Percentiles rank a stretch among this genome's conserved stretches.
Conservation (phyloP, 2,329 filamentous ascomycete genomes). For the Phoma sp. region DNA sequence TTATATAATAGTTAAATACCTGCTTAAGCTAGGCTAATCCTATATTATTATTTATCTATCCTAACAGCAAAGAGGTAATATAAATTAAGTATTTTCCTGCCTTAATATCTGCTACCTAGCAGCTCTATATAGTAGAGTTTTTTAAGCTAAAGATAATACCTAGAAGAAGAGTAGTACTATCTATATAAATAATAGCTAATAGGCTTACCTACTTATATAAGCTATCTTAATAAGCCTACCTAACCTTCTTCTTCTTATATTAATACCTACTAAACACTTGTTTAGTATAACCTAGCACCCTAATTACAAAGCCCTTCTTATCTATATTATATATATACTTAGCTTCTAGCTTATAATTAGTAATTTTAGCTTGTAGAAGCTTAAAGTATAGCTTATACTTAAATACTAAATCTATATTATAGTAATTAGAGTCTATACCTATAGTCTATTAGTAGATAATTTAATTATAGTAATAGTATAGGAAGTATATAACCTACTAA, state of each 20-base stretch:
- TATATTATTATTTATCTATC: constrained; percentile 13
- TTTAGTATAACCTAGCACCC: background rate
- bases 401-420: constrained; percentile 23
- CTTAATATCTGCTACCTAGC: constrained; percentile 3
- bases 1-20: constrained; percentile 15
- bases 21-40: constrained; percentile 13
- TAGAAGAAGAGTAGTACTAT: constrained; percentile 10
- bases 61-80: constrained; percentile 18
- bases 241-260: background rate
- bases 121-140: background rate
- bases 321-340: background rate
- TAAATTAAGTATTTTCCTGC: background rate
- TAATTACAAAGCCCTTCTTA: too few relatives aligned
- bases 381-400: background rate
- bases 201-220: constrained; percentile 12
- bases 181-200: constrained; percentile 16
- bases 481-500: constrained; percentile 25
- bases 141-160: constrained; percentile 16
- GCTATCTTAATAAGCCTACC: background rate
- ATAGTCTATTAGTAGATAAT: constrained; percentile 22
- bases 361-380: background rate
- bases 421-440: constrained; percentile 21
- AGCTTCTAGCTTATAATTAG: background rate
- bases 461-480: constrained; percentile 13
- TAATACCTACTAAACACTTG: constrained; percentile 7